Conservation (phyloP, 805 yeast species). For the Lachancea sp. region DNA sequence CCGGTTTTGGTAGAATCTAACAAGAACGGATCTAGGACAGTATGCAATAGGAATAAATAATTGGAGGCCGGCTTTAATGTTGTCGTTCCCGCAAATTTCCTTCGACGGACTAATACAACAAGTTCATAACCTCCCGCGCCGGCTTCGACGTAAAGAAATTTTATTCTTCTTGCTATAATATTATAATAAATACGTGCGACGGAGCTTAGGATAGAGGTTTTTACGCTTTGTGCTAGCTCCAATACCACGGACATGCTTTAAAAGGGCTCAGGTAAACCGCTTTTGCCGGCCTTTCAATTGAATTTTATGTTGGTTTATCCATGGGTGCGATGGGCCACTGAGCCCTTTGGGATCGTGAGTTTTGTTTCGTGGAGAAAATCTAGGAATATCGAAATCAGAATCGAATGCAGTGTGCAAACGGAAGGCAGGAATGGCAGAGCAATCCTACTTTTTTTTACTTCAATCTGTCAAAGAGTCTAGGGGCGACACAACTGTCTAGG, state of each 20-base stretch:
- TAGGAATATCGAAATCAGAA: conserved; percentile 3
- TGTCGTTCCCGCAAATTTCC: no score
- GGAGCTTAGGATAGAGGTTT: not conserved
- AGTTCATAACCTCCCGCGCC: not conserved
- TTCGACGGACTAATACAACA: no score
- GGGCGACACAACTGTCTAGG: conserved; percentile 85
- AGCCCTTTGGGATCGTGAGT: conserved; percentile 3
- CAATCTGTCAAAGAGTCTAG: conserved; percentile 79
- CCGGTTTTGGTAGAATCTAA: no score
- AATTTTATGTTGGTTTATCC: not conserved
- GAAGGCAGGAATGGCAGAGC: not conserved
- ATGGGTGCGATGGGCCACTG: not conserved
- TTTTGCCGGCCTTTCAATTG: not conserved
- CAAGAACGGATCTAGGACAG: no score
- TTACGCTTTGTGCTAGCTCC: not conserved
- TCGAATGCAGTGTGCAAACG: not conserved
- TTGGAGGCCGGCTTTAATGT: no score
- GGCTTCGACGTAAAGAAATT: not conserved
- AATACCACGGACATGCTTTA: conserved; percentile 4
- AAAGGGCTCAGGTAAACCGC: not conserved
- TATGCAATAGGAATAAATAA: no score
- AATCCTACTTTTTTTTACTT: conserved; percentile 41
- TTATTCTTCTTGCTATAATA: not conserved
- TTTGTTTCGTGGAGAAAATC: not conserved
- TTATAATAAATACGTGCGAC: conserved; percentile 6